Evolutionary conservation across 352 stramenopile genomes (phyloP), one percentile per base, ranked within the genome.

Genomic region (Phytophthora cryptogea): DNA sequence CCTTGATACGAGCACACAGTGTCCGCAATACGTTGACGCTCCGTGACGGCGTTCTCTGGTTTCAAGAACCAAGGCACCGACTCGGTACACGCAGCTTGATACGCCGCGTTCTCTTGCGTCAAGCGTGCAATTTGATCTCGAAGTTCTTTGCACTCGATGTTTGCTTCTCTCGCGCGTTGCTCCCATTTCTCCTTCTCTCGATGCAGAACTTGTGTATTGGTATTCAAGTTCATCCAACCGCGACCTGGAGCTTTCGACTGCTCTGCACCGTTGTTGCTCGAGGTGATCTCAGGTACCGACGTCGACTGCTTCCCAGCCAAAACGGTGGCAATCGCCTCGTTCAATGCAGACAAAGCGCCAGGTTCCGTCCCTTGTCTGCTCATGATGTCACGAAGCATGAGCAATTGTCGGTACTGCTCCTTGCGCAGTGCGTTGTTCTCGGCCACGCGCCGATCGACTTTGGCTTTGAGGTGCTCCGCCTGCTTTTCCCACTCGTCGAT

Each of bases 111-210:
- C 26, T 89, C 68, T 20, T 86, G 70, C 35, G 72, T 74, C 16
- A 87, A 63, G 9, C 59, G 41, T 6, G 70, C 37, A 17, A 89
- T 40, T 52, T 84, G 59, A 28, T 86, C 76, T 7, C 78, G 80
- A 0, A 89, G 62, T 10, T 80, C 66, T 45, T 88, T 66, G 27
- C 63, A 79, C 54, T 88, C 74, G 0, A 46, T n/a, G 0, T 54
- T 60, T 11, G 82, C 74, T 68, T 91, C 79, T 39, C 59, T 42
- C 2, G 70, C 72, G 3, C 74, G 74, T 30, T 89, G 63, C 49
- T 89, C 79, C 76, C 76, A 88, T 36, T 89, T 89, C 27, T 89
- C 80, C 39, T 85, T 85, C 42, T 89, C 79, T 36, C 76, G 74
- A 27, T 72, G 68, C 46, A 79, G 43, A 1, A 47, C 57, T 44